Evolutionary conservation across 805 yeast species (phyloP).

Genomic region (Kregervanrija pseudodelftensis): DNA sequence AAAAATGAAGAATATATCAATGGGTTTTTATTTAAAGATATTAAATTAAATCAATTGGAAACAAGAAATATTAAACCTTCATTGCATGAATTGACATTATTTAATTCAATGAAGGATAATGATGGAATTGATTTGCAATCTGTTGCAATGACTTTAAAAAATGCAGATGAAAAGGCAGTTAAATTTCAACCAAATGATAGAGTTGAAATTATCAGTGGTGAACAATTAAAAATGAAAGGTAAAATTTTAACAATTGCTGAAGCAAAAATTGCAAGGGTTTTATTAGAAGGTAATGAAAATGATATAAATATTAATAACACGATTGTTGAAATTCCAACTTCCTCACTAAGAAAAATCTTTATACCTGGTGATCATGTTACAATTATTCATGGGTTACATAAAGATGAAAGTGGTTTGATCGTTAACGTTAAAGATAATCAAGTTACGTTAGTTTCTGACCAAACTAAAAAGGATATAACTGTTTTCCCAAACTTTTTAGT

Average conservation of each 20-base stretch:
- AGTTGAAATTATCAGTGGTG: constrained; percentile 88
- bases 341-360: constrained; percentile 78
- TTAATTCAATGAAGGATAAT: constrained; percentile 45
- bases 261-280: constrained; percentile 44
- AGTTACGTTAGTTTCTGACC: constrained; percentile 84
- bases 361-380: constrained; percentile 92
- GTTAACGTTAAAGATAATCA: constrained; percentile 76
- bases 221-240: constrained; percentile 86
- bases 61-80: constrained; percentile 77
- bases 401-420: constrained; percentile 92
- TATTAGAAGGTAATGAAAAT: constrained; percentile 41
- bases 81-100: constrained; percentile 79
- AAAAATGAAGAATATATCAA: constrained; percentile 83
- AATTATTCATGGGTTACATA: constrained; percentile 83
- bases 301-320: constrained; percentile 51
- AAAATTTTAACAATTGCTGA: constrained; percentile 61
- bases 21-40: constrained; percentile 83
- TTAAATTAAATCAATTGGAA: constrained; percentile 73
- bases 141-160: constrained; percentile 79
- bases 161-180: constrained; percentile 45
- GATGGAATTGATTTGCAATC: constrained; percentile 82
- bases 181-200: constrained; percentile 89
- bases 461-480: constrained; percentile 79
- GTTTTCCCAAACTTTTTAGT: constrained; percentile 89
- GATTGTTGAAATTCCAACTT: constrained; percentile 70